Base-by-base conservation (phyloP, 2,329 filamentous ascomycete species). In the Aplosporella prunicola region DNA sequence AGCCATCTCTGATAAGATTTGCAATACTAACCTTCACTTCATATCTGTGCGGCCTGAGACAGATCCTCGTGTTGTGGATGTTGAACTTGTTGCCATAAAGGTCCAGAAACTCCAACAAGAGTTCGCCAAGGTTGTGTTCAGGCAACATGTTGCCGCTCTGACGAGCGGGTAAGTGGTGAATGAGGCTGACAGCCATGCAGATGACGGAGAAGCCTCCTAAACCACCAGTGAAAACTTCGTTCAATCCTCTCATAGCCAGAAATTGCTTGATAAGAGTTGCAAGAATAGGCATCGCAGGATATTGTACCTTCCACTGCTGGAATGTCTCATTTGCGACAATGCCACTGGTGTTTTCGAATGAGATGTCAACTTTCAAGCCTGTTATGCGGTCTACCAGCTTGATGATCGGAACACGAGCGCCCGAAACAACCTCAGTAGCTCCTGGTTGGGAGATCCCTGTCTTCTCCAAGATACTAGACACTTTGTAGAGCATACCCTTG, bases 191-290 rank as follows among this genome's bases (percentile, higher is more conserved):
- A 5, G 95, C 84, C 44, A 98, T 69, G 64, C 91, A 98, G 39
- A 89, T 95, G 45, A 93, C 82, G 1, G 87, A 85, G 55, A 95
- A 96, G 3, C 91, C 91, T 37, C 91, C 91, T 35, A 98, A 77
- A 3, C 91, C 91, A 39, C 91, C 91, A 43, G 78, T 84, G 26
- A 84, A 82, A 4, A 93, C 88, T 58, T 98, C 91, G 49, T 95
- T 95, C 35, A 95, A 68, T 1, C 80, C 84, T 43, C 87, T 78
- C 76, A 98, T 93, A 24, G 82, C 70, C 17, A 98, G 67, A 42
- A 93, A 88, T 47, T 98, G 91, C 64, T 98, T 98, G 61, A 98
- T 74, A 17, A 96, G 57, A 1, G 86, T 80, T 24, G 94, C 85
- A 16, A 98, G 66, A 26, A 84, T 75, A 0, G 86, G 82, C 84